Base-by-base conservation (phyloP, 805 yeast species). In the Citeromyces matritensis region DNA sequence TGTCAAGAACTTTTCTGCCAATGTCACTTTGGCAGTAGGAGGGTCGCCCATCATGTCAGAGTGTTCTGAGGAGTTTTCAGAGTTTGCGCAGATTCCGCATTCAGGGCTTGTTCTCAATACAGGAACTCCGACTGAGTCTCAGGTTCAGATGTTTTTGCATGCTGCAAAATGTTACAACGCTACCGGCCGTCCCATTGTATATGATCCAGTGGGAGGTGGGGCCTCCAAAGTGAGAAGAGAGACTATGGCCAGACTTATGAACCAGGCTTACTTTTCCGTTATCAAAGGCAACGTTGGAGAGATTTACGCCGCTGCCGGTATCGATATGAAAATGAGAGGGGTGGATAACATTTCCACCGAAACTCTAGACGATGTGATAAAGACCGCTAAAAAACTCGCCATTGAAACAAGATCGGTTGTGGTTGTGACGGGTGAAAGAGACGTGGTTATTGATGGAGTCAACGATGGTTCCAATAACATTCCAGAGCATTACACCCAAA, bases 171-270 rank as follows among this genome's bases (percentile, higher is more conserved):
- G 64, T 0, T 83, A 85, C 47, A 78, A 77, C 44, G 46, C 44
- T 9, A 41, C 49, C 9, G 67, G 68, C 3, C 59, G 63, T 29
- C 86, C 82, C 3, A 65, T 85, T 23, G 69, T 85, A 0, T 75
- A 79, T 41, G 96, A 85, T 49, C 96, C 95, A 1, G 95, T 85
- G n/a, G 96, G 85, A 1, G 83, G 77, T 26, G 94, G 94, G 17
- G 95, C 95, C 1, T 64, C 94, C 0, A 35, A 44, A 3, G 63
- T 69, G 4, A 61, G 96, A 36, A 55, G 57, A 26, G 43, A 51
- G 3, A 57, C 72, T 11, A 66, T 73, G 32, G 48, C 57, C 17
- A 45, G 47, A 1, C 42, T 84, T 7, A 48, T 85, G 23, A 59
- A 73, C 24, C 48, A 60, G 9, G 84, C 83, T 29, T 66, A 63